These are phyloP conservation scores for Alloascoidea africana DNA, from an alignment of 805 yeast genomes.

Conservation along the genomic window DNA sequence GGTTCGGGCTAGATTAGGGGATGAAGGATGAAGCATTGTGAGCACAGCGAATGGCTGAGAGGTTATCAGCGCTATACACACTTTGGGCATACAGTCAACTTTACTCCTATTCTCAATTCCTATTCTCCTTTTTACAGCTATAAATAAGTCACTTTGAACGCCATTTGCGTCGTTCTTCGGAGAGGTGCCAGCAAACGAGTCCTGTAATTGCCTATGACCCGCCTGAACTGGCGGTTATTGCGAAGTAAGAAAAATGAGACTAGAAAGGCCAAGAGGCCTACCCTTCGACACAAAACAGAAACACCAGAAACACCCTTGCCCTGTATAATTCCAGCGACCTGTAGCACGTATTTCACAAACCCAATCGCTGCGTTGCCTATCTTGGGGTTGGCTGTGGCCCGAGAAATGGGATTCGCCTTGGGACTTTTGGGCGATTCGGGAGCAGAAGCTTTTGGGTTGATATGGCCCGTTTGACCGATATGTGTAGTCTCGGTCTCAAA, in stretches of 20 bases:
- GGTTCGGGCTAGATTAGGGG: too few species aligned
- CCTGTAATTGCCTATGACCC: conserved; percentile 4
- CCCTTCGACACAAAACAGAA: conserved; percentile 10
- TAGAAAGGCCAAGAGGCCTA: conserved; percentile 5
- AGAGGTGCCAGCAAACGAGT: not conserved
- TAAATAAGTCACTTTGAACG: conserved; percentile 15
- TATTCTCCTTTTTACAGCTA: conserved; percentile 3
- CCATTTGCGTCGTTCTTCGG: conserved; percentile 11
- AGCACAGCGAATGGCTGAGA: too few species aligned
- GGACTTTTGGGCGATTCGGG: not conserved
- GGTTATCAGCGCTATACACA: too few species aligned
- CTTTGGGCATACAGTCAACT: too few species aligned
- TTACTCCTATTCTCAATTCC: too few species aligned
- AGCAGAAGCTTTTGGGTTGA: not conserved
- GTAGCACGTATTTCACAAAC: not conserved
- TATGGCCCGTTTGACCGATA: not conserved
- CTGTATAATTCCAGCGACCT: conserved; percentile 2
- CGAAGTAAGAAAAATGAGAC: not conserved
- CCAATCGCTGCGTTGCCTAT: not conserved
- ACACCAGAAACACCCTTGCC: conserved; percentile 8
- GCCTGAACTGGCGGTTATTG: not conserved
- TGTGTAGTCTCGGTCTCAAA: not conserved
- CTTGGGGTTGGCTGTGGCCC: not conserved
- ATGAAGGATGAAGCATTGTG: too few species aligned
- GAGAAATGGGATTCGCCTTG: not conserved